Evolutionary conservation across 148 eudicot genomes (phyloP).

Genomic region (Cornus florida): DNA sequence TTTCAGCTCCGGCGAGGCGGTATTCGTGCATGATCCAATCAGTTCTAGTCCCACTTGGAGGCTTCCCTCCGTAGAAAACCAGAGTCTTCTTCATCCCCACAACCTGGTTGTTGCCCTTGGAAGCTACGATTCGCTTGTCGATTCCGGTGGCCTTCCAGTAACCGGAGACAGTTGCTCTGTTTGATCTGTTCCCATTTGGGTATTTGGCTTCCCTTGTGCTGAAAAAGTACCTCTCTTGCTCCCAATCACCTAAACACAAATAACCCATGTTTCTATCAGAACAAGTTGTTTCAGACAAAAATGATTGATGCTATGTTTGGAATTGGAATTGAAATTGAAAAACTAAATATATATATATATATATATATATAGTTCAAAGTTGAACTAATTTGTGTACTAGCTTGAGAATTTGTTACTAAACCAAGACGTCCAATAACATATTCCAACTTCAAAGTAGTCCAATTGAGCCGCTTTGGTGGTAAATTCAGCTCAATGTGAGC

Average conservation of each 20-base stretch:
- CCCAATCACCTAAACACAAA: slow-evolving; percentile 52
- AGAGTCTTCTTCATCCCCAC: slow-evolving; percentile 84
- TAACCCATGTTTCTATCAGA: slow-evolving; percentile 3
- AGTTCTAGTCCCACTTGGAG: slow-evolving; percentile 71
- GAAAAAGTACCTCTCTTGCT: slow-evolving; percentile 84
- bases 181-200: slow-evolving; percentile 91
- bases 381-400: too few relatives aligned
- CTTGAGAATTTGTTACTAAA: too few relatives aligned
- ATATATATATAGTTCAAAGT: too few relatives aligned
- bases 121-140: slow-evolving; percentile 54
- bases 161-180: slow-evolving; percentile 85
- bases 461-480: too few relatives aligned
- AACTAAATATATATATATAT: too few relatives aligned
- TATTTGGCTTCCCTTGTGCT: slow-evolving; percentile 89
- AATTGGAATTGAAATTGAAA: too few relatives aligned
- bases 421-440: too few relatives aligned
- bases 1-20: slow-evolving; percentile 34
- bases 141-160: slow-evolving; percentile 96
- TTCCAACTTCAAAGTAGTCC: too few relatives aligned
- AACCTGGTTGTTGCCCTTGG: slow-evolving; percentile 19
- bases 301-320: too few relatives aligned
- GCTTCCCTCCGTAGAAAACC: slow-evolving; percentile 75
- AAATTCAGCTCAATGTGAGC: too few relatives aligned
- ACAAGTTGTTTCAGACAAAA: not conserved
- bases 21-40: slow-evolving; percentile 90